Percentiles rank a stretch among this genome's conserved stretches.
Conservation (phyloP, 345 rosid genomes). For the Corchorus capsularis region DNA sequence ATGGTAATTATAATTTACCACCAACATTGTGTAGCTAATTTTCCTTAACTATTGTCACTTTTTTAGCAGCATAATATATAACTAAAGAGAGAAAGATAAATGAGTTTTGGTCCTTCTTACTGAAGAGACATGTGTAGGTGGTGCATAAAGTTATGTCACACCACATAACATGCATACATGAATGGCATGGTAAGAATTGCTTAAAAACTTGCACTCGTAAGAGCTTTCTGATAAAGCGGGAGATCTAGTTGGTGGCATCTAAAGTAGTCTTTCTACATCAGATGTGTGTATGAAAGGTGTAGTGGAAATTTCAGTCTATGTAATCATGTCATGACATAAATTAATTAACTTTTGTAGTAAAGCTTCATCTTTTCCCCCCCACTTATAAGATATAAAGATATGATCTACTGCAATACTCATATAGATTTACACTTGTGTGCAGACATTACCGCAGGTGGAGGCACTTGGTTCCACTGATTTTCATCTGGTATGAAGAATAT, state of each 20-base stretch:
- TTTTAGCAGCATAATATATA: neutral
- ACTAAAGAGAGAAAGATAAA: neutral
- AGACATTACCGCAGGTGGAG: slow-evolving; percentile 73
- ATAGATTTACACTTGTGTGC: slow-evolving; percentile 21
- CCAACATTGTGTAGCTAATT: neutral
- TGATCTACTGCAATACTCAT: slow-evolving; percentile 15
- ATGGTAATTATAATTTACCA: slow-evolving; percentile 50
- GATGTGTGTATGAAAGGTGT: neutral
- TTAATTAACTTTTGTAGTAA: neutral
- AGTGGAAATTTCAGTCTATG: neutral
- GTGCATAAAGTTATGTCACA: neutral
- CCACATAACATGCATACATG: neutral
- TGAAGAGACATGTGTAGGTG: neutral
- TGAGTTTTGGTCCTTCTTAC: neutral
- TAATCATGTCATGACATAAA: neutral
- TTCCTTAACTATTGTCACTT: neutral
- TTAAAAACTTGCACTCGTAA: neutral
- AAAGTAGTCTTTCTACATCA: neutral
- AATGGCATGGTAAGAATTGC: neutral
- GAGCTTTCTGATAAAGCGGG: neutral
- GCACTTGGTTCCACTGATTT: slow-evolving; percentile 69
- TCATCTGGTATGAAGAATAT: slow-evolving; percentile 58
- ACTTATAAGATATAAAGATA: neutral
- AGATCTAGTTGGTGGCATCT: neutral
- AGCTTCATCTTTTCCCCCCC: too few relatives aligned